These are phyloP conservation scores for Arachis hypogaea DNA, from an alignment of 306 rosid species.

Conservation along the genomic window DNA sequence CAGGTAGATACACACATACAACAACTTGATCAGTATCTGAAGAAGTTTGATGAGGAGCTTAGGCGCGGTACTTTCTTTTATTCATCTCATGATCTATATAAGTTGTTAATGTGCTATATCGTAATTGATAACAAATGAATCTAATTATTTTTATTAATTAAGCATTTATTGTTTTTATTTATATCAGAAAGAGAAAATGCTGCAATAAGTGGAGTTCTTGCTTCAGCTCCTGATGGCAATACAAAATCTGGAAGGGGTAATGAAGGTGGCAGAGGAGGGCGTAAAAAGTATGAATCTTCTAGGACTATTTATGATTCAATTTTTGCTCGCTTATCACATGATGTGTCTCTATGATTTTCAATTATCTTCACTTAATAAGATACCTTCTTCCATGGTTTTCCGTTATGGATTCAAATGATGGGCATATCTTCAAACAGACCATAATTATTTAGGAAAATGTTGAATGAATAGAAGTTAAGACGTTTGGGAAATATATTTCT, in stretches of 20 bases:
- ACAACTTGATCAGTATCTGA: conserved; percentile 95
- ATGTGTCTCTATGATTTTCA: conserved; percentile 23
- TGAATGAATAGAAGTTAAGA: conserved; percentile 10
- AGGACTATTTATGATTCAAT: conserved; percentile 12
- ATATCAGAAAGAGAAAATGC: conserved; percentile 70
- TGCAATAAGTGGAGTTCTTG: conserved; percentile 52
- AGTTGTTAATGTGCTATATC: neutral
- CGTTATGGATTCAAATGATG: conserved; percentile 17
- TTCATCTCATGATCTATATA: conserved; percentile 16
- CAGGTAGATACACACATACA: conserved; percentile 94
- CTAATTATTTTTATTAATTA: conserved; percentile 11
- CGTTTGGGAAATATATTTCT: neutral
- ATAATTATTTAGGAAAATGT: neutral
- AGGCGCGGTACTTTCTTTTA: conserved; percentile 66
- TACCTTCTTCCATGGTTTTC: conserved; percentile 14
- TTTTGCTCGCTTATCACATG: conserved; percentile 28
- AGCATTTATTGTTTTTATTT: conserved; percentile 19
- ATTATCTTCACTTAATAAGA: conserved; percentile 9
- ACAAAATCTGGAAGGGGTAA: conserved; percentile 67
- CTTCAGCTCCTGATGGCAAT: conserved; percentile 59
- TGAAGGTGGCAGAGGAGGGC: conserved; percentile 83
- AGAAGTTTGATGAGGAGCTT: conserved; percentile 79
- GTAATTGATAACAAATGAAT: conserved; percentile 2
- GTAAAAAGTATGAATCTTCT: conserved; percentile 65
- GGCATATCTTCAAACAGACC: conserved; percentile 1